phyloP scores from a whole-genome alignment of 192 early-diverging fungal species.

The Coemansia sp. region DNA sequence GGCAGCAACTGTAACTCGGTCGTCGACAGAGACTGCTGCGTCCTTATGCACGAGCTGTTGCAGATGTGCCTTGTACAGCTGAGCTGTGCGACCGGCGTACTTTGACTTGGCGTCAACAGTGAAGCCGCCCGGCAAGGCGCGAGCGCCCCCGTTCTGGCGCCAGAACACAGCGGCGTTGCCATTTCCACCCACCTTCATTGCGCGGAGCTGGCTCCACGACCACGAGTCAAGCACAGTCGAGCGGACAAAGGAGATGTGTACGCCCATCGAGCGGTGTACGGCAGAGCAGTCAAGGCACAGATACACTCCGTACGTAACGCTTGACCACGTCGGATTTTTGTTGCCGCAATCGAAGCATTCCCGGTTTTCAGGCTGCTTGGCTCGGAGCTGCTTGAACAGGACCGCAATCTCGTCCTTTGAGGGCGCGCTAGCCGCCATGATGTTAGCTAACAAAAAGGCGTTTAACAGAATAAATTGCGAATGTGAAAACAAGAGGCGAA shows the following conservation, averaged over 20 bases:
- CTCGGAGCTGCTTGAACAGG: conserved; percentile 50
- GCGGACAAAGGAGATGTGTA: conserved; percentile 97
- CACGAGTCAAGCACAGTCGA: conserved; percentile 91
- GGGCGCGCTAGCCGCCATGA: conserved; percentile 36
- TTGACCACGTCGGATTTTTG: conserved; percentile 96
- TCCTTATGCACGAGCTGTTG: conserved; percentile 74
- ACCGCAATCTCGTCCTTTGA: conserved; percentile 46
- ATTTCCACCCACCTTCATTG: conserved; percentile 92
- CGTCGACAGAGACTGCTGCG: conserved; percentile 26
- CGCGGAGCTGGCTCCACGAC: conserved; percentile 90
- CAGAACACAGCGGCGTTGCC: conserved; percentile 80
- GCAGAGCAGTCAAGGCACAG: conserved; percentile 96
- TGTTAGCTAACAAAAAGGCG: conserved; percentile 23
- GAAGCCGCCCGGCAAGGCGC: conserved; percentile 23
- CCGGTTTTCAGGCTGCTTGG: conserved; percentile 58
- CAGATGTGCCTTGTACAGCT: conserved; percentile 83
- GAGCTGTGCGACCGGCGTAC: conserved; percentile 75
- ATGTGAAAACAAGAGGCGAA: background rate
- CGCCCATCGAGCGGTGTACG: conserved; percentile 95
- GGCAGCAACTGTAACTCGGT: conserved; percentile 25
- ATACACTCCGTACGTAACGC: conserved; percentile 93
- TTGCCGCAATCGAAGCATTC: conserved; percentile 94
- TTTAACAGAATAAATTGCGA: background rate
- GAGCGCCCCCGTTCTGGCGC: conserved; percentile 66
- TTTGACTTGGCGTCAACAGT: conserved; percentile 79